Percentiles rank a stretch among this genome's conserved stretches.
phyloP scores from a whole-genome alignment of 495 filamentous ascomycete species.

The Tuber microsphaerosporum region DNA sequence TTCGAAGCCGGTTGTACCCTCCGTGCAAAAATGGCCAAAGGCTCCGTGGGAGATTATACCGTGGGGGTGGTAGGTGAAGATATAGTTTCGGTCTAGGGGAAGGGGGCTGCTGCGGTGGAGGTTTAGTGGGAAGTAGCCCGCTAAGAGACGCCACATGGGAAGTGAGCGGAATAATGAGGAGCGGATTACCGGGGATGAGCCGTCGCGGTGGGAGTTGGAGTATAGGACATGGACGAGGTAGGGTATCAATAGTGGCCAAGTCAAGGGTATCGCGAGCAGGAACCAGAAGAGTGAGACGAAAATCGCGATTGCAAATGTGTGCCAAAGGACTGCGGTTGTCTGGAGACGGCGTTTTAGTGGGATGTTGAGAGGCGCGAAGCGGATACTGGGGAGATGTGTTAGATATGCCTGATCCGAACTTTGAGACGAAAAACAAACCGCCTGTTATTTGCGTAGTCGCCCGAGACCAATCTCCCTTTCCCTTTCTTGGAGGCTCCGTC shows the following conservation, averaged over 20 bases:
- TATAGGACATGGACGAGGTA: constrained; percentile 79
- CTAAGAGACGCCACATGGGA: constrained; percentile 81
- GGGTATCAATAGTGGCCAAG: constrained; percentile 85
- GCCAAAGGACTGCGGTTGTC: constrained; percentile 74
- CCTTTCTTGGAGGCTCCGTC: not conserved
- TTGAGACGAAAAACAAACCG: not conserved
- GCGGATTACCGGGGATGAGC: constrained; percentile 59
- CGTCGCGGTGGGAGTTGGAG: constrained; percentile 67
- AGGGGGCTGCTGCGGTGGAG: constrained; percentile 78
- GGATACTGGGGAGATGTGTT: constrained; percentile 49
- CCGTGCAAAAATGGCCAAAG: constrained; percentile 85
- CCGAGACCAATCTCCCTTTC: not conserved
- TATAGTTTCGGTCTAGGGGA: constrained; percentile 80
- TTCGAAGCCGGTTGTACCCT: constrained; percentile 61
- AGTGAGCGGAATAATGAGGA: constrained; percentile 64
- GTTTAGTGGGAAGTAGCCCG: constrained; percentile 80
- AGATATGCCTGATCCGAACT: not conserved
- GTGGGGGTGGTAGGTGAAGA: constrained; percentile 96
- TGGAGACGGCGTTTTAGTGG: constrained; percentile 80
- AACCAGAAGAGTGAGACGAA: constrained; percentile 80
- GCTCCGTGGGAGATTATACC: constrained; percentile 95
- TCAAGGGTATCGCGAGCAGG: constrained; percentile 77
- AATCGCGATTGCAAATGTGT: constrained; percentile 72
- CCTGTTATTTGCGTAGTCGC: not conserved
- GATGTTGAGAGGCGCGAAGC: constrained; percentile 81